Base-by-base conservation (phyloP, 768 basidiomycete genomes). In the Suillus paluster region DNA sequence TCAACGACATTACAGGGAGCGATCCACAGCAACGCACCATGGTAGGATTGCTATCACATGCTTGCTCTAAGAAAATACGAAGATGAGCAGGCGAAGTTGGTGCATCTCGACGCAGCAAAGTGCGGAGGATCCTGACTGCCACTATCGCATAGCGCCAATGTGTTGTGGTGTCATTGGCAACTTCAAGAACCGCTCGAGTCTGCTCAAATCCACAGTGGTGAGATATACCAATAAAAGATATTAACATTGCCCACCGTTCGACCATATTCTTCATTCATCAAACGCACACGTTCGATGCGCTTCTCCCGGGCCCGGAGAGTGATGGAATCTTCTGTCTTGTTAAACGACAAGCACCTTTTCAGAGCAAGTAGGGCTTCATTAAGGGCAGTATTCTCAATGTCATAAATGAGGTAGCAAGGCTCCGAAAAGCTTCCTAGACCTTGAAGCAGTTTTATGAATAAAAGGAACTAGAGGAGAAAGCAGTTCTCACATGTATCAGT, bases 121-220 rank as follows among this genome's bases (percentile, higher is more conserved):
- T 84, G 30, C 90, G 82, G 17, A 94, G 77, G 68, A 85, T 84
- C 59, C 89, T 81, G 33, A 87, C 79, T 11, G 91, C 90, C 41
- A 86, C 85, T 45, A 92, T 89, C 7, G 80, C 78, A 70, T 95
- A 95, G 59, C 86, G 83, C 92, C 92, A 94, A 70, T 95, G 92
- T 5, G 89, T 93, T 17, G 78, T 74, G 4, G 82, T 66, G 30
- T 86, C 84, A 23, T 84, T 80, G 1, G 85, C 91, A 41, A 91
- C 80, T 33, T 82, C 79, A 36, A 91, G 73, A 48, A 64, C 62
- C 3, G 62, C 49, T 5, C 75, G 79, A 84, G 84, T 67, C 42
- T 45, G 58, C 66, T 54, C 61, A 36, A 30, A 46, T 53, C 17
- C 36, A 14, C 25, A 25, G 25, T 63, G n/a, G 14, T 48, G n/a